Evolutionary conservation across 108 stramenopile genomes (phyloP), one percentile per base, ranked within the genome.

Genomic region (Cyclotella sp.): DNA sequence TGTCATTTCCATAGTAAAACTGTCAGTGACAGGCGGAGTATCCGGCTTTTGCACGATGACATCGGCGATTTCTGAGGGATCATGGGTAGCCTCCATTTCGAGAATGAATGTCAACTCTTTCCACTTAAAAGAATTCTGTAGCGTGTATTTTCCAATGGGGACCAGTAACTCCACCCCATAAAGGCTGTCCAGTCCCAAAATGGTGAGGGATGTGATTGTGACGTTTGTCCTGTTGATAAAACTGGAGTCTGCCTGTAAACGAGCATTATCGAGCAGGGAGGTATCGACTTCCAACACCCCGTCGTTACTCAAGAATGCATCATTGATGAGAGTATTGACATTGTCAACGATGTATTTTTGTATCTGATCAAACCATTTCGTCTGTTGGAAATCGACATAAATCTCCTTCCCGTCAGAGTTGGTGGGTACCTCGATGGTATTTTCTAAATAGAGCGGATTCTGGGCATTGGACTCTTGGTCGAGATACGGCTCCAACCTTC

Each of bases 171-270:
- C 66, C 14, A 71, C 70, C 22, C 30, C n/a, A 0, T 58, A 55
- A 44, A 89, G 64, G 29, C 82, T 72, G 47, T 85, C 85, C 55
- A 89, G 62, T 16, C 88, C 88, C 30, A n/a, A 16, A 24, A 89
- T 46, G 24, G 60, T 46, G 12, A 84, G 28, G 24, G 62, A 58
- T 22, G 64, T 54, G 34, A 81, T 34, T 22, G 67, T 68, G 30
- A 89, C 70, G 29, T 51, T 61, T 43, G 77, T 73, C 45, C 70
- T 72, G 7, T 75, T 13, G 3, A 82, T 53, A 13, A 60, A 68
- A 16, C 53, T 42, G 22, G 53, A 13, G 39, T 13, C 21, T 14
- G 41, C 39, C 0, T 34, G 13, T 6, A 60, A 49, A 26, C 19
- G 26, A 21, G 44, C 6, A 42, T 60, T 61, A 28, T 43, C 39